Base-by-base conservation (phyloP, 768 basidiomycete species). In the Boletus rubropictus region DNA sequence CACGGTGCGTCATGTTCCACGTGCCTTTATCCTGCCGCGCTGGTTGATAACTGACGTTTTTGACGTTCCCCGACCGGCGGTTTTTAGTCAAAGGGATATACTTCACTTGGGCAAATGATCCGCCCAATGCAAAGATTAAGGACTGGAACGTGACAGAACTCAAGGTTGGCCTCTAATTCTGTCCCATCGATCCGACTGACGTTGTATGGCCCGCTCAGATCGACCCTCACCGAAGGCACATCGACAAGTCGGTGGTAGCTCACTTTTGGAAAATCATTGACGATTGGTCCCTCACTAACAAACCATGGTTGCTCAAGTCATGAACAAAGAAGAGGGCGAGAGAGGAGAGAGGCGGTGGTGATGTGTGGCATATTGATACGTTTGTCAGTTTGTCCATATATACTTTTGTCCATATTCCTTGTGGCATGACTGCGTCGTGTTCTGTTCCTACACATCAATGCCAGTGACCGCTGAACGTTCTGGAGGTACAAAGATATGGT, bases 91-190 rank as follows among this genome's bases (percentile, higher is more conserved):
- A 95, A 66, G 96, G 96, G 2, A 77, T 99, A 21, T 91, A 96
- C 64, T 84, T 97, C 18, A 81, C 90, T n/a, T 93, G 92, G 88
- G 78, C 86, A 36, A 92, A 91, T 57, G 93, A 96, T 56, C 87
- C 90, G 7, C 82, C 86, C 18, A 95, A 96, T 53, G 65, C 80
- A 0, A 89, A 86, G 54, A 87, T 95, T 53, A 87, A 87, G 64
- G 91, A 95, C 51, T 98, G 96, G 96, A 97, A 97, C 55, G 95
- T 99, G 15, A 88, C 88, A 0, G 89, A 95, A 60, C 77, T 97
- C 52, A 92, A 90, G 78, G 94, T 89, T 53, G 15, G 3, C 9
- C 3, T 9, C 9, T 20, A 1, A 0, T 3, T 1, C 4, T 14
- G 29, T 15, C 0, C 27, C 3, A 15, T 29, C 20, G n/a, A 35